phyloP scores from a whole-genome alignment of 306 rosid genomes.

The Pyrus betulifolia region DNA sequence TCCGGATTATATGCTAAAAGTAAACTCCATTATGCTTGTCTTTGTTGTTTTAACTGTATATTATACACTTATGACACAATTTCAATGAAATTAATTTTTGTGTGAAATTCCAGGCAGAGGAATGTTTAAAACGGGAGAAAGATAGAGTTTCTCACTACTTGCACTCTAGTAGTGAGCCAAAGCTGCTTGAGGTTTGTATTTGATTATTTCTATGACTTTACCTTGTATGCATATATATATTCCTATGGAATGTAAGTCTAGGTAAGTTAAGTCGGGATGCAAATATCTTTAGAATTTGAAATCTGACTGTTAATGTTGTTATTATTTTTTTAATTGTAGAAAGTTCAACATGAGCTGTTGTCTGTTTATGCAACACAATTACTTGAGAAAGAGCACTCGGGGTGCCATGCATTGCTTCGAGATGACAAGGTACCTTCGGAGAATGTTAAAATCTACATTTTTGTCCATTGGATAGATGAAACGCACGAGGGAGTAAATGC shows the following conservation, averaged over 20 bases:
- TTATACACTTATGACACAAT: neutral
- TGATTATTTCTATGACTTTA: neutral
- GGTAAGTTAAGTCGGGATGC: neutral
- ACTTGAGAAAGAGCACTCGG: constrained; percentile 55
- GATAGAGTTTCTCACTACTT: constrained; percentile 41
- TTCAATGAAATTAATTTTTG: constrained; percentile 1
- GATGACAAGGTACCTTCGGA: constrained; percentile 38
- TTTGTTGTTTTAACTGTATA: neutral
- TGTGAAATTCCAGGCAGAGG: constrained; percentile 32
- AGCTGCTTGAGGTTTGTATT: constrained; percentile 39
- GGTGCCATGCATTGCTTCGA: constrained; percentile 51
- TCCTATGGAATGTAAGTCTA: neutral
- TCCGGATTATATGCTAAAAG: constrained; percentile 49
- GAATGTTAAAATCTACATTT: neutral
- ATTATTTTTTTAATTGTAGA: constrained; percentile 22
- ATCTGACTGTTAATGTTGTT: neutral
- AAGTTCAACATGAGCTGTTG: constrained; percentile 46
- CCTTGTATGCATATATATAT: neutral
- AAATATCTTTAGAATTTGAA: neutral
- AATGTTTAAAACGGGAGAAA: constrained; percentile 41
- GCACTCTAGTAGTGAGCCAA: constrained; percentile 46
- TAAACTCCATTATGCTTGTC: constrained; percentile 2
- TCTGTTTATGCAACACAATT: constrained; percentile 45
- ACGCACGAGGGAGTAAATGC: no score
- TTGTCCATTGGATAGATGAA: neutral